Conservation (phyloP, 306 rosid genomes). For the Ormosia emarginata region DNA sequence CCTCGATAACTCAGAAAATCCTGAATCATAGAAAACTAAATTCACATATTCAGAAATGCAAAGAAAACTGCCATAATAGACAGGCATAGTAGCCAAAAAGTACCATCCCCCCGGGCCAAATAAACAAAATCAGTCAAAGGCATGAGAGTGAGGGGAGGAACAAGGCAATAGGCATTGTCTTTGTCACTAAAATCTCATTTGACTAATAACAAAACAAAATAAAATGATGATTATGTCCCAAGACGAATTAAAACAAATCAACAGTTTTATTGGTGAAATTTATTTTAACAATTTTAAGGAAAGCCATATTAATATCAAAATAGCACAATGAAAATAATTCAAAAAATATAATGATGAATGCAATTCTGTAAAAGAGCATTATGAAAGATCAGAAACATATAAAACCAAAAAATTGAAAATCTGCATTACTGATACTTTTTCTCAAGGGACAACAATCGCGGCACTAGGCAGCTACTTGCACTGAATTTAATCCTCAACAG, state of each 20-base stretch:
- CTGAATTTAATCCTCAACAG: background rate
- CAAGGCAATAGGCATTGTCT: background rate
- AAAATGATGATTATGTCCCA: background rate
- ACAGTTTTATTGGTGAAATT: background rate
- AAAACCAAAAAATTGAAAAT: background rate
- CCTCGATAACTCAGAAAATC: slow-evolving; percentile 37
- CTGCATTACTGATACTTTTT: background rate
- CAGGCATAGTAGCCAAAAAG: background rate
- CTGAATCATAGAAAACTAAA: slow-evolving; percentile 30
- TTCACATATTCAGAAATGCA: background rate
- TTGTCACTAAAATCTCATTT: background rate
- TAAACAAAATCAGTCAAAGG: slow-evolving; percentile 2
- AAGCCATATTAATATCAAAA: background rate
- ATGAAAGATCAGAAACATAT: background rate
- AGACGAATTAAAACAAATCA: background rate
- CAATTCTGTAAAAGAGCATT: background rate
- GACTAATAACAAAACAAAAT: background rate
- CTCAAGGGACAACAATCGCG: background rate
- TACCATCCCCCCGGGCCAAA: background rate
- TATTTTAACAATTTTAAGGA: background rate
- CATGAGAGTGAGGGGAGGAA: background rate
- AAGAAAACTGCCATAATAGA: background rate
- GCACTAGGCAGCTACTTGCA: background rate
- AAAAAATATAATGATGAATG: background rate
- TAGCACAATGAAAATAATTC: background rate